These are phyloP conservation scores for Leishmania arabica DNA, from an alignment of 208 protist species.

Conservation along the genomic window DNA sequence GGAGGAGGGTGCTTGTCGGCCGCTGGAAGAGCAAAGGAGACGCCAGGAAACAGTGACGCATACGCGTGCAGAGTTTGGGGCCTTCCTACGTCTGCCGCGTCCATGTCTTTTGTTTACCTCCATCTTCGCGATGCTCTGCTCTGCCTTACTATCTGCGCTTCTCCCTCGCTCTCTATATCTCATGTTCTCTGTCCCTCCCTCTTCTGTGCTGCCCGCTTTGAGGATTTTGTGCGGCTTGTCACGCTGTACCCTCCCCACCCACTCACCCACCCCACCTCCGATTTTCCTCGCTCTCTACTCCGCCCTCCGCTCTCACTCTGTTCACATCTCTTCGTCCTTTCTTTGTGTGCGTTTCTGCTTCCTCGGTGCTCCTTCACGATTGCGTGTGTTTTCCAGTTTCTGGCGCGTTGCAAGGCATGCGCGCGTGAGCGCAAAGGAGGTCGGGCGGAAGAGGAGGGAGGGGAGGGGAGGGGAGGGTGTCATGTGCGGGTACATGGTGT, in stretches of 20 bases:
- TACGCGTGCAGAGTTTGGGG: no score
- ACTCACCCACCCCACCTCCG: not conserved
- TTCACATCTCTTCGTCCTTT: not conserved
- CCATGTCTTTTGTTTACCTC: no score
- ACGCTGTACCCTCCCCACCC: not conserved
- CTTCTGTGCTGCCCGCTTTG: not conserved
- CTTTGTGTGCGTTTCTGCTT: not conserved
- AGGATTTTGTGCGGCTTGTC: not conserved
- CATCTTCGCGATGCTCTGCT: not conserved
- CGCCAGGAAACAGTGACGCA: no score
- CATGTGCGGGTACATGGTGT: no score
- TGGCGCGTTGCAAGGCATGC: no score
- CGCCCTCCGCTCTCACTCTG: not conserved
- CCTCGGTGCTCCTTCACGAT: not conserved
- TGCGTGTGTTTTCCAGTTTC: not conserved
- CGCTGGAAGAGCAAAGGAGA: no score
- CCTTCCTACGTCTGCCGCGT: no score
- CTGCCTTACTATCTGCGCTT: not conserved
- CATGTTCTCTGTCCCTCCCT: not conserved
- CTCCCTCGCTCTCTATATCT: not conserved
- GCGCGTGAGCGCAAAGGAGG: no score
- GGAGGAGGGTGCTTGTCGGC: no score
- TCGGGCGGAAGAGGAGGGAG: no score
- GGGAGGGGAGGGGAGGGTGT: no score
- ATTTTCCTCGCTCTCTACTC: not conserved